A percentile compares a stretch with the other conserved stretches of the same genome.
Evolutionary conservation across 768 basidiomycete genomes (phyloP).

Genomic region (Chalciporus chontae): DNA sequence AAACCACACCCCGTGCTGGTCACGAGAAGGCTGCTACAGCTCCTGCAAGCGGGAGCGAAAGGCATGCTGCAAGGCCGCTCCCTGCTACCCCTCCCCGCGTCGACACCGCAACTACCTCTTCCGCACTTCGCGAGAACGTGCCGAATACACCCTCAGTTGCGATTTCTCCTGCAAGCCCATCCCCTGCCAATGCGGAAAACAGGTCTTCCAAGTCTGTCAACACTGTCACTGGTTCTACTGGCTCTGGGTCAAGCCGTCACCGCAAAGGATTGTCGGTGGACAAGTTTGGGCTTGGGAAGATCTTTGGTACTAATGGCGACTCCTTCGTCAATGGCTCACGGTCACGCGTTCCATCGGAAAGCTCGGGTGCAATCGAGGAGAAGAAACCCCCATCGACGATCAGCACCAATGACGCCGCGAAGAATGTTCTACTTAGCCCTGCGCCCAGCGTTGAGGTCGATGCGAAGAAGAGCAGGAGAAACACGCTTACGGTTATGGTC

Average conservation of each 20-base stretch:
- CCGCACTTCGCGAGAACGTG: conserved; percentile 26
- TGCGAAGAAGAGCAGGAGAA: conserved; percentile 64
- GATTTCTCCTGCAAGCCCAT: conserved; percentile 43
- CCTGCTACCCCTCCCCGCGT: conserved; percentile 24
- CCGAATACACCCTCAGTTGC: conserved; percentile 30
- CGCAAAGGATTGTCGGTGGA: conserved; percentile 73
- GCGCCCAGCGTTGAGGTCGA: conserved; percentile 25
- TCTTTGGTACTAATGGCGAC: conserved; percentile 52
- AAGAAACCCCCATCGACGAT: conserved; percentile 11
- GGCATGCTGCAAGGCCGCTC: conserved; percentile 25
- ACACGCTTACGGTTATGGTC: conserved; percentile 85
- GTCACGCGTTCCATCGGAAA: conserved; percentile 44
- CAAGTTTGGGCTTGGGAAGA: conserved; percentile 74
- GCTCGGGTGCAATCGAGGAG: conserved; percentile 25
- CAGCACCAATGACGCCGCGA: conserved; percentile 18
- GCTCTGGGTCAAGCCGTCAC: conserved; percentile 49
- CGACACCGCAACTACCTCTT: conserved; percentile 21
- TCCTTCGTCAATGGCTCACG: conserved; percentile 29
- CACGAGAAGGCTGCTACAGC: conserved; percentile 18
- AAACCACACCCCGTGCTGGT: neutral
- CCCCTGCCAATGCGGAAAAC: conserved; percentile 30
- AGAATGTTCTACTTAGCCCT: conserved; percentile 36
- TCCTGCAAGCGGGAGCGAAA: conserved; percentile 12
- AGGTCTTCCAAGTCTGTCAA: conserved; percentile 28
- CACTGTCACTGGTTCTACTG: conserved; percentile 31